phyloP scores from a whole-genome alignment of 176 grass and related monocot species.

The Ensete glaucum region DNA sequence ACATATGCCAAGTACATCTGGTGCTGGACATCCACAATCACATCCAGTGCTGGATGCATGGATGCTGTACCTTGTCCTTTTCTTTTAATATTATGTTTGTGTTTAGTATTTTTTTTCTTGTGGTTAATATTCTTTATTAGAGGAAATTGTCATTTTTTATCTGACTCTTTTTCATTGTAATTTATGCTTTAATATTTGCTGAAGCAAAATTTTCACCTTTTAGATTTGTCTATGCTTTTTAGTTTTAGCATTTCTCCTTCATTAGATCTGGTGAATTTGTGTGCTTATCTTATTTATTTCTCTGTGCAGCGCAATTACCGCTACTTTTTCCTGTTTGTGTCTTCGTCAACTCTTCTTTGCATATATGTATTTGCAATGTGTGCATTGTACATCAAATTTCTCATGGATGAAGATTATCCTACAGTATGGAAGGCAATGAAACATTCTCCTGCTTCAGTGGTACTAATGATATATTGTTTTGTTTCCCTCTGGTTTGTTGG shows the following conservation, averaged over 20 bases:
- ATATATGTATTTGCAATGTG: constrained; percentile 94
- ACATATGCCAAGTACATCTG: no score
- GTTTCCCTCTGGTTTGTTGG: constrained; percentile 97
- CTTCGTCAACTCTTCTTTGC: constrained; percentile 87
- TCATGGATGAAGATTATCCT: constrained; percentile 70
- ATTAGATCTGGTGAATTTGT: background rate
- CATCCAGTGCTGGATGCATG: no score
- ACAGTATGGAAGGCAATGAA: constrained; percentile 98
- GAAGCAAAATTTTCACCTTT: background rate
- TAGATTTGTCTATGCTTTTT: background rate
- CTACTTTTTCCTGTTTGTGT: constrained; percentile 96
- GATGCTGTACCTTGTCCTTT: no score
- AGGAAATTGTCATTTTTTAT: no score
- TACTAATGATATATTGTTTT: constrained; percentile 86
- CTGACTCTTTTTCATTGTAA: no score
- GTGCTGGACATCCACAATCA: no score
- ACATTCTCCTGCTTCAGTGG: constrained; percentile 69
- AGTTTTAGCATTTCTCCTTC: no score
- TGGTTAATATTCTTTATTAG: background rate
- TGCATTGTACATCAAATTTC: constrained; percentile 84
- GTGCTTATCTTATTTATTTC: constrained; percentile 9
- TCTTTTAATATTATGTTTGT: no score
- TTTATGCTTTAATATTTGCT: background rate
- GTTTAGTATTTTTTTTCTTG: no score
- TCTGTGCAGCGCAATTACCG: constrained; percentile 84